These are phyloP conservation scores for Ailanthus altissimus DNA, from an alignment of 345 rosid species.

Conservation along the genomic window DNA sequence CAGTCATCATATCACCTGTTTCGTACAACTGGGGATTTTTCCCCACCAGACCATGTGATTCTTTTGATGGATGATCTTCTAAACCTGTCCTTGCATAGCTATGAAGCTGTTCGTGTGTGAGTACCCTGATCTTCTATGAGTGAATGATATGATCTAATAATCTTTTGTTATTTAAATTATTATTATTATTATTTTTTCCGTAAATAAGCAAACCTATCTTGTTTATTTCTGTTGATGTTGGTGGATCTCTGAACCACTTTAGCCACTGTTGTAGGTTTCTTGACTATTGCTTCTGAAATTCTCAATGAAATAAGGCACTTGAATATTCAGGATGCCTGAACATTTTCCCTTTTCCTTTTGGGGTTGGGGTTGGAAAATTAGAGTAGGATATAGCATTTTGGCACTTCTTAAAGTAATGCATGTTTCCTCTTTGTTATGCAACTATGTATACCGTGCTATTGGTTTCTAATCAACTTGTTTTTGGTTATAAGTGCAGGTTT, in stretches of 20 bases:
- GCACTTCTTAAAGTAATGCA: not conserved
- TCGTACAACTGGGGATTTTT: constrained; percentile 72
- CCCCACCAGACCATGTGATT: constrained; percentile 68
- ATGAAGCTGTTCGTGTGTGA: constrained; percentile 94
- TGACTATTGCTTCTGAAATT: not conserved
- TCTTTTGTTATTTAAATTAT: not conserved
- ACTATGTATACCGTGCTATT: not conserved
- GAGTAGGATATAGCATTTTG: not conserved
- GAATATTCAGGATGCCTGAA: not conserved
- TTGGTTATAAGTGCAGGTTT: not conserved
- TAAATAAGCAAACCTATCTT: not conserved
- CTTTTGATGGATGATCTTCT: constrained; percentile 85
- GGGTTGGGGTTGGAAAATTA: not conserved
- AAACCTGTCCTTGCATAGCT: constrained; percentile 81
- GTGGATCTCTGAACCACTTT: not conserved
- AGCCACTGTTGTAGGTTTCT: not conserved
- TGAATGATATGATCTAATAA: constrained; percentile 11
- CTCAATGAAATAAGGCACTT: not conserved
- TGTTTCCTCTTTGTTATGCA: not conserved
- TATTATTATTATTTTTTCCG: not conserved
- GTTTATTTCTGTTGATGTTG: not conserved
- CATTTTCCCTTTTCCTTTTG: not conserved
- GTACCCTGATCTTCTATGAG: constrained; percentile 36
- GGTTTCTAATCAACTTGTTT: not conserved
- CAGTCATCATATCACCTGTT: constrained; percentile 89